phyloP scores from a whole-genome alignment of 805 yeast species.

The Yarrowia divulgata region DNA sequence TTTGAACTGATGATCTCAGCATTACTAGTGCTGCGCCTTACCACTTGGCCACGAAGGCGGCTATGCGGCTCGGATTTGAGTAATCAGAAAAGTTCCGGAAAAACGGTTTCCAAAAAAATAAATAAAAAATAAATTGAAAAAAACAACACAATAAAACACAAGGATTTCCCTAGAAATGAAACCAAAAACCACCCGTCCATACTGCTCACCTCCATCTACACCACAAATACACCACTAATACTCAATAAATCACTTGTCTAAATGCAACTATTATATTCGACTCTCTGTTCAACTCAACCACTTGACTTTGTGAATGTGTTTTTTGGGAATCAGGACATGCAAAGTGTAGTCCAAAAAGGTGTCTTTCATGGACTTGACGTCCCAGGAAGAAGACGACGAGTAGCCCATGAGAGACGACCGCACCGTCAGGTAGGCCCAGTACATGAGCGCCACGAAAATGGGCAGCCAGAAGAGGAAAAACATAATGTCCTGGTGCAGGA shows the following conservation, averaged over 20 bases:
- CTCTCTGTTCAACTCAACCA: slow-evolving; percentile 7
- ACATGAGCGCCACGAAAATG: slow-evolving; percentile 55
- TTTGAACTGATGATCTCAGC: slow-evolving; percentile 30
- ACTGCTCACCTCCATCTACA: not conserved
- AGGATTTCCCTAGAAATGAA: too few relatives aligned
- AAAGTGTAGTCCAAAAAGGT: slow-evolving; percentile 31
- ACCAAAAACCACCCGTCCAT: too few relatives aligned
- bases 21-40: slow-evolving; percentile 30
- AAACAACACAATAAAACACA: too few relatives aligned
- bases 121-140: too few relatives aligned
- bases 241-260: slow-evolving; percentile 29
- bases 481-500: slow-evolving; percentile 76
- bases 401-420: slow-evolving; percentile 33
- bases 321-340: slow-evolving; percentile 34
- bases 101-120: too few relatives aligned
- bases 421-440: slow-evolving; percentile 28
- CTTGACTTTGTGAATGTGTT: slow-evolving; percentile 33
- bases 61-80: not conserved
- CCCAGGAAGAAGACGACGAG: not conserved
- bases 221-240: not conserved
- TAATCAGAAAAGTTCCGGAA: not conserved
- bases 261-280: slow-evolving; percentile 5
- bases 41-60: slow-evolving; percentile 30
- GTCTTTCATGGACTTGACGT: slow-evolving; percentile 17
- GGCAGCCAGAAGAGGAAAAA: slow-evolving; percentile 93